Evolutionary conservation across 768 basidiomycete species (phyloP).

Genomic region (Mycena maculata): DNA sequence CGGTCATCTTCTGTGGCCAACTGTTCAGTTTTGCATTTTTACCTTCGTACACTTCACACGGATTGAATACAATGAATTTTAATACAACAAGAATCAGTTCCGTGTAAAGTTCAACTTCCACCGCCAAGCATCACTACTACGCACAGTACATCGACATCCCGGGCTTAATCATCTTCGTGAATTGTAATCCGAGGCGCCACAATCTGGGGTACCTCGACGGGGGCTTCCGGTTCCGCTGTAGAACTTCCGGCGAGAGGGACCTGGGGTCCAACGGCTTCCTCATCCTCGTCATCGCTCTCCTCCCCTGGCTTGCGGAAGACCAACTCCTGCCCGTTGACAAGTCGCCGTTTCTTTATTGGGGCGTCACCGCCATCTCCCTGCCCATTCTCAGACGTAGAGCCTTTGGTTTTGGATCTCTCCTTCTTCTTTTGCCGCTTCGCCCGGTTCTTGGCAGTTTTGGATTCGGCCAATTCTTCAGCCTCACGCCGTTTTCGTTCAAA

Average conservation of each 20-base stretch:
- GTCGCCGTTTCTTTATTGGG: slow-evolving; percentile 81
- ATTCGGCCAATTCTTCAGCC: slow-evolving; percentile 77
- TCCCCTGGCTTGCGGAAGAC: slow-evolving; percentile 60
- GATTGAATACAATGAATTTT: too few species aligned
- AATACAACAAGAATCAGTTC: too few species aligned
- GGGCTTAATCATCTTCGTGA: slow-evolving; percentile 65
- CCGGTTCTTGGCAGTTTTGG: slow-evolving; percentile 95
- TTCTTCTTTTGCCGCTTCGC: slow-evolving; percentile 96
- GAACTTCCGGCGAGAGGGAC: not conserved
- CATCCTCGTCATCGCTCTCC: slow-evolving; percentile 50
- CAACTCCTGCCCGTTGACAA: slow-evolving; percentile 83
- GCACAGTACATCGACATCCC: too few species aligned
- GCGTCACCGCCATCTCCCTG: slow-evolving; percentile 43
- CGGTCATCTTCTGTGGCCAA: too few species aligned
- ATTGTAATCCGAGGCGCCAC: slow-evolving; percentile 56
- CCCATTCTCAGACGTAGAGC: slow-evolving; percentile 40
- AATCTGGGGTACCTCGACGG: slow-evolving; percentile 36
- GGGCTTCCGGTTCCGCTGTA: slow-evolving; percentile 8
- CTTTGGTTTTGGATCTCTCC: slow-evolving; percentile 66
- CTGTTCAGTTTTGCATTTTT: too few species aligned
- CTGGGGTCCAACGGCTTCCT: slow-evolving; percentile 35
- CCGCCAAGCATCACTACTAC: too few species aligned
- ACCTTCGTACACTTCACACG: too few species aligned
- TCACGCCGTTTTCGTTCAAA: slow-evolving; percentile 82
- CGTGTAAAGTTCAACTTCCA: too few species aligned